Conservation (phyloP, 2,329 filamentous ascomycete species). For the Dactylellina parvicollis region DNA sequence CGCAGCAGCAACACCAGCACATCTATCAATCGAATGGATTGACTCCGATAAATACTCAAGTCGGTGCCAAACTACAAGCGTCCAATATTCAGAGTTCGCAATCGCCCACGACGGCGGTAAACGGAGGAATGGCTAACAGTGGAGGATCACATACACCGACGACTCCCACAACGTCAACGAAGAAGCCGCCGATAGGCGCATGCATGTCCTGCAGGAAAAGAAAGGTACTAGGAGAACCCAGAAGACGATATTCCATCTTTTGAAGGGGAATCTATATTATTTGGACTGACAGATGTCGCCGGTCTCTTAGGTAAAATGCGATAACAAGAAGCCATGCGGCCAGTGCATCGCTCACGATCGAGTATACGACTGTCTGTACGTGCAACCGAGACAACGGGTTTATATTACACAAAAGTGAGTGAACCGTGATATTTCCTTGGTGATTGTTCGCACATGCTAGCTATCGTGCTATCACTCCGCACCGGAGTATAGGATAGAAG, state of each 20-base stretch:
- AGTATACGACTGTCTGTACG: slow-evolving; percentile 51
- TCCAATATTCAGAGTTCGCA: slow-evolving; percentile 39
- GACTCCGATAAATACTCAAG: slow-evolving; percentile 49
- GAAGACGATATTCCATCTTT: neutral
- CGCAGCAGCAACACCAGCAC: slow-evolving; percentile 42
- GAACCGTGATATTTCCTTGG: neutral
- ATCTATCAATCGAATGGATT: slow-evolving; percentile 47
- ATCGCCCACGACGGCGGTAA: slow-evolving; percentile 42
- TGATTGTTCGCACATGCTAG: slow-evolving; percentile 21
- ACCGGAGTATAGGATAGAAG: neutral
- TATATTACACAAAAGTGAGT: slow-evolving; percentile 54
- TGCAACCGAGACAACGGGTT: slow-evolving; percentile 49
- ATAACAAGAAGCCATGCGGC: slow-evolving; percentile 52
- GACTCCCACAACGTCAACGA: slow-evolving; percentile 40
- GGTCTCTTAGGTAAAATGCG: slow-evolving; percentile 45
- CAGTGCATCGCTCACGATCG: slow-evolving; percentile 50
- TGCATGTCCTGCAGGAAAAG: slow-evolving; percentile 53
- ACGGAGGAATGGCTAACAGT: slow-evolving; percentile 14
- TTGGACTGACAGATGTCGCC: slow-evolving; percentile 17
- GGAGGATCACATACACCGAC: slow-evolving; percentile 45
- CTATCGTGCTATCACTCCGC: slow-evolving; percentile 32
- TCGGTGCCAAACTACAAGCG: slow-evolving; percentile 26
- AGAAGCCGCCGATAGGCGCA: slow-evolving; percentile 47
- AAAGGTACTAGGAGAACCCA: slow-evolving; percentile 28
- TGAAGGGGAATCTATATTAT: neutral